Conservation (phyloP, 1,139 yeast genomes). For the Debaryomycetaceae sp. region DNA sequence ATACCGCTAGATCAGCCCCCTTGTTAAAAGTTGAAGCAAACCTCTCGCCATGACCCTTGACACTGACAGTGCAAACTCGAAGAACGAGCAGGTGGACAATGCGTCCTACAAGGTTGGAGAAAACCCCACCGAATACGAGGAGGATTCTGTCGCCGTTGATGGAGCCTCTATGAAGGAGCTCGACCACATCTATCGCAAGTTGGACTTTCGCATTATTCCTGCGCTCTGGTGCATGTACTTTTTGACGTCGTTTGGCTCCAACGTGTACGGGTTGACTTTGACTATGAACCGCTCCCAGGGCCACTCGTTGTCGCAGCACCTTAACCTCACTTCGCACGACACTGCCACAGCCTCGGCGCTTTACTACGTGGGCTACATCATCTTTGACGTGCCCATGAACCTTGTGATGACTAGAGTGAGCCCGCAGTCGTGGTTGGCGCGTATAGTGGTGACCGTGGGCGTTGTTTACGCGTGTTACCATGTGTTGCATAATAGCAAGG, state of each 20-base stretch:
- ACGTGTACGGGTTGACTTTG: conserved; percentile 73
- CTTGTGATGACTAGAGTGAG: conserved; percentile 76
- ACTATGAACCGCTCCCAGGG: conserved; percentile 69
- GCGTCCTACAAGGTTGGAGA: background rate
- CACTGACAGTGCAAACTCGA: background rate
- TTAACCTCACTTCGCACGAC: conserved; percentile 51
- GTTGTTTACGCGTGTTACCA: conserved; percentile 71
- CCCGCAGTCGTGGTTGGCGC: conserved; percentile 81
- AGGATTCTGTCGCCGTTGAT: conserved; percentile 5
- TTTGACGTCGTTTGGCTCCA: conserved; percentile 72
- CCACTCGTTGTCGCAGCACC: conserved; percentile 57
- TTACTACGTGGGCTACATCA: conserved; percentile 76
- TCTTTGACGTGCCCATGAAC: conserved; percentile 88
- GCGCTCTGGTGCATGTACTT: conserved; percentile 81
- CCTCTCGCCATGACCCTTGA: background rate
- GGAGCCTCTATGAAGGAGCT: conserved; percentile 26
- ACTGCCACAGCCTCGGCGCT: conserved; percentile 76
- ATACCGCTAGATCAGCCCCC: conserved; percentile 1
- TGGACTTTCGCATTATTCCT: conserved; percentile 72
- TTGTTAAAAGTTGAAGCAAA: background rate
- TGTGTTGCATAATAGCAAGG: conserved; percentile 49
- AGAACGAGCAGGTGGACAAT: background rate
- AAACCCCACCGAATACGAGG: conserved; percentile 3
- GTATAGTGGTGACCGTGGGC: conserved; percentile 76
- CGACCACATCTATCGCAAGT: conserved; percentile 58